Percentiles rank a stretch among this genome's conserved stretches.
These are phyloP conservation scores for Diutina neorugosa DNA, from an alignment of 1,139 yeast genomes.

Conservation along the genomic window DNA sequence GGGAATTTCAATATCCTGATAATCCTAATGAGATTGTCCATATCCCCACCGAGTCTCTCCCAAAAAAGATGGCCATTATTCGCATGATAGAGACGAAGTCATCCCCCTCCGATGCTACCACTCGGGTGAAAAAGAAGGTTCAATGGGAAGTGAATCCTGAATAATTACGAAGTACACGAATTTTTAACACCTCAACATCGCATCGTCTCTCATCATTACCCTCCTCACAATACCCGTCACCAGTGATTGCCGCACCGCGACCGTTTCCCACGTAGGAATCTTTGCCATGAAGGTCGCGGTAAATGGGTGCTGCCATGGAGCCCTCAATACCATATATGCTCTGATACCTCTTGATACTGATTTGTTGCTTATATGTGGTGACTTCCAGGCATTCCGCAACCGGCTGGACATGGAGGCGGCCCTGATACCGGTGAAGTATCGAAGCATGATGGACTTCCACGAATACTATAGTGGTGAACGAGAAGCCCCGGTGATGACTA, in stretches of 20 bases:
- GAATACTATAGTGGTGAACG: conserved; percentile 51
- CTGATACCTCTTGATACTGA: conserved; percentile 30
- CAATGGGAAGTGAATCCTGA: neutral
- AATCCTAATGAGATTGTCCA: conserved; percentile 49
- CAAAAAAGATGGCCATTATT: neutral
- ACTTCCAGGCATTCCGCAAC: conserved; percentile 62
- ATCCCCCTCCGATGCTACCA: neutral
- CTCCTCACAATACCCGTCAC: neutral
- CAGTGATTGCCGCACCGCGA: neutral
- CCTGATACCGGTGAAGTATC: conserved; percentile 45
- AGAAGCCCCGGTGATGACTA: conserved; percentile 63
- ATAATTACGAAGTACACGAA: neutral
- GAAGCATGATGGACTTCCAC: conserved; percentile 64
- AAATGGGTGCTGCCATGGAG: conserved; percentile 94
- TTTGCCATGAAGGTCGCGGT: conserved; percentile 38
- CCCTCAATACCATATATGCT: conserved; percentile 47
- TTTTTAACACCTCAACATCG: too few relatives aligned
- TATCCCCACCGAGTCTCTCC: conserved; percentile 37
- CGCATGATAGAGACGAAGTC: neutral
- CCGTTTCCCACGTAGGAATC: neutral
- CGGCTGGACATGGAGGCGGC: conserved; percentile 53
- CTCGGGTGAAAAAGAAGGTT: neutral
- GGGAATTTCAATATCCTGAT: conserved; percentile 55
- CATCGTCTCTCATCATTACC: neutral
- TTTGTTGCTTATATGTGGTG: conserved; percentile 77